Base-by-base conservation (phyloP, 129 eudicot species). In the Flaveria brownii region DNA sequence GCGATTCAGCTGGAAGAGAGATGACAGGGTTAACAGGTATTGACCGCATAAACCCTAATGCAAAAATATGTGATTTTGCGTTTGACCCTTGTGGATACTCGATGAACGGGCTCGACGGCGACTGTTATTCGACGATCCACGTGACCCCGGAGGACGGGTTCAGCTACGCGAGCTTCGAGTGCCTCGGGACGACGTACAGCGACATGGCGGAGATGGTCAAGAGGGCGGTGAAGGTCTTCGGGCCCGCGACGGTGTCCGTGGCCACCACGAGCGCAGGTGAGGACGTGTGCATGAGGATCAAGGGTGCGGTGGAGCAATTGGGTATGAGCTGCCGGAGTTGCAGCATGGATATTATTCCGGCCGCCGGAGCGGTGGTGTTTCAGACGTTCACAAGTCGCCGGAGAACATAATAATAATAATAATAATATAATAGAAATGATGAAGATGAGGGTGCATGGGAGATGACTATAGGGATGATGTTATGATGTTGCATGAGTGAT, bases 51-150 rank as follows among this genome's bases (percentile, higher is more conserved):
- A 89, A 85, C 47, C 83, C 78, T n/a, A 84, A 84, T 42, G 88
- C 92, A 0, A 69, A 84, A 9, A 87, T 92, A 13, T 92, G 97
- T 33, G 97, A 92, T 72, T 92, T 87, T 23, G 97, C 89, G 1
- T 92, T 92, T 71, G 96, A 92, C 65, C 97, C 97, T 0, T 92
- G 97, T 51, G 97, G 97, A 23, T 92, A 92, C 62, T 92, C 97
- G 0, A 92, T 92, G 97, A 92, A 92, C 18, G 97, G 97, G 1
- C 50, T 92, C 10, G 91, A 85, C 22, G 85, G 88, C 2, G 86
- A 82, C 2, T 88, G 96, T 54, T 92, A 92, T 67, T 92, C 97
- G 0, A 92, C 97, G 0, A 90, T 92, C 52, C 97, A 92, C 60
- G 96, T 92, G 36, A 92, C 97, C 8, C 97, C 97, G 0, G 97